These are phyloP conservation scores for Pythium plurisporium DNA, from an alignment of 352 stramenopile species.

Conservation along the genomic window DNA sequence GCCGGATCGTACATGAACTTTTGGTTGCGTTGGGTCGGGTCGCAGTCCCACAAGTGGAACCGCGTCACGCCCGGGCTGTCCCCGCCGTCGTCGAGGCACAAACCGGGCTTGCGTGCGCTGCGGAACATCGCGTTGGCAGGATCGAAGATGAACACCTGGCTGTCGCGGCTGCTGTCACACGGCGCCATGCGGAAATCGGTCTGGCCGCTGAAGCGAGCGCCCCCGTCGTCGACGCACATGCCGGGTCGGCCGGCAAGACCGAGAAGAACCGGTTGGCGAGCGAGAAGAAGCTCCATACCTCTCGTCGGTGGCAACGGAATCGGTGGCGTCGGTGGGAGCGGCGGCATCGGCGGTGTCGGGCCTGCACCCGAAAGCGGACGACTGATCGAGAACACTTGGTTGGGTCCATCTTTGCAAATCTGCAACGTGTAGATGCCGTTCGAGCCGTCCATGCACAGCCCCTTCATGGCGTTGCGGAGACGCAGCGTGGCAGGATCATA, in stretches of 20 bases:
- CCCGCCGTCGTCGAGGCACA: slow-evolving; percentile 32
- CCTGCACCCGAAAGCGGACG: no score
- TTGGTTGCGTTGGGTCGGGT: slow-evolving; percentile 29
- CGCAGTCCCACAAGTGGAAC: slow-evolving; percentile 15
- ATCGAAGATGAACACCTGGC: slow-evolving; percentile 30
- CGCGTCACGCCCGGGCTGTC: not conserved
- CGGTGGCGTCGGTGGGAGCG: no score
- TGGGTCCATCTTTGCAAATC: no score
- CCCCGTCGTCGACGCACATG: slow-evolving; percentile 17
- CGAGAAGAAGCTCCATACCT: no score
- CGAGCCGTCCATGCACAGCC: slow-evolving; percentile 20
- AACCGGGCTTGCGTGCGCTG: not conserved
- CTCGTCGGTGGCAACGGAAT: no score
- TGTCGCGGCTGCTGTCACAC: slow-evolving; percentile 13
- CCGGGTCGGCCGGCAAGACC: no score
- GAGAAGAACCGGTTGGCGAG: no score
- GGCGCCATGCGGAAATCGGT: slow-evolving; percentile 15
- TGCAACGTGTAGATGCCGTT: no score
- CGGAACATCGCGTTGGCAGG: not conserved
- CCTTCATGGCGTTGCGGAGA: slow-evolving; percentile 1
- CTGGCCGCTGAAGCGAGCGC: slow-evolving; percentile 11
- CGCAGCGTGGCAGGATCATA: not conserved
- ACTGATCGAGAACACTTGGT: no score
- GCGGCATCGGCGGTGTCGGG: no score
- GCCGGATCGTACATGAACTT: slow-evolving; percentile 30